Evolutionary conservation across 2,329 filamentous ascomycete genomes (phyloP).

Genomic region (Lithohypha guttulata): DNA sequence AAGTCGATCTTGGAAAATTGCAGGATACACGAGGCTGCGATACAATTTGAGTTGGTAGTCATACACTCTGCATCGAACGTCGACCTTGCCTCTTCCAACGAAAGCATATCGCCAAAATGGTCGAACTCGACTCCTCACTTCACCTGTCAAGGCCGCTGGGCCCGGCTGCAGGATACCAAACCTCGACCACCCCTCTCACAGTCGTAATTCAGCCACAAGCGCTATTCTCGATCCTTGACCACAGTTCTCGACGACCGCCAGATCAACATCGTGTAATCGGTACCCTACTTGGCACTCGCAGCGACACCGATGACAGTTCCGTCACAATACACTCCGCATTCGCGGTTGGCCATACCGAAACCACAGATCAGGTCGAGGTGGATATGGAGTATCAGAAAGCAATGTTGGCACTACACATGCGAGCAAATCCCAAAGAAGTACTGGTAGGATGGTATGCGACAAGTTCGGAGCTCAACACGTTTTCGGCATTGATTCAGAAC

Average conservation of each 20-base stretch:
- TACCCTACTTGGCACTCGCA: constrained; percentile 82
- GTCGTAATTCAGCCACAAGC: constrained; percentile 45
- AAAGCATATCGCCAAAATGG: constrained; percentile 53
- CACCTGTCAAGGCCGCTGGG: constrained; percentile 89
- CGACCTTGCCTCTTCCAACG: background rate
- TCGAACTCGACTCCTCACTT: constrained; percentile 74
- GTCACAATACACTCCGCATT: constrained; percentile 95
- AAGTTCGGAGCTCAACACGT: constrained; percentile 91
- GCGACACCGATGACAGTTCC: constrained; percentile 82
- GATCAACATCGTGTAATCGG: constrained; percentile 95
- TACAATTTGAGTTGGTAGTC: background rate
- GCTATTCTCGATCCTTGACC: constrained; percentile 64
- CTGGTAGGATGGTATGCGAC: constrained; percentile 98
- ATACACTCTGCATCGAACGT: background rate
- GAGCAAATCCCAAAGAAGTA: constrained; percentile 85
- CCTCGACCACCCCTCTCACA: constrained; percentile 79
- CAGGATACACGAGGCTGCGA: constrained; percentile 7
- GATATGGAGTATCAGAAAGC: constrained; percentile 99
- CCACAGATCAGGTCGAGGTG: constrained; percentile 96
- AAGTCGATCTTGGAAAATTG: too few species aligned
- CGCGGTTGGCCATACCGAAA: constrained; percentile 96
- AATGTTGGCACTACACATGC: constrained; percentile 91
- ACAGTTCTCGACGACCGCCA: constrained; percentile 81
- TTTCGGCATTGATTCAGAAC: constrained; percentile 97
- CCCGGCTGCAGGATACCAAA: constrained; percentile 67